A percentile compares a stretch with the other conserved stretches of the same genome.
These are phyloP conservation scores for Debaryomyces robertsiae DNA, from an alignment of 1,139 yeast species.

Conservation along the genomic window DNA sequence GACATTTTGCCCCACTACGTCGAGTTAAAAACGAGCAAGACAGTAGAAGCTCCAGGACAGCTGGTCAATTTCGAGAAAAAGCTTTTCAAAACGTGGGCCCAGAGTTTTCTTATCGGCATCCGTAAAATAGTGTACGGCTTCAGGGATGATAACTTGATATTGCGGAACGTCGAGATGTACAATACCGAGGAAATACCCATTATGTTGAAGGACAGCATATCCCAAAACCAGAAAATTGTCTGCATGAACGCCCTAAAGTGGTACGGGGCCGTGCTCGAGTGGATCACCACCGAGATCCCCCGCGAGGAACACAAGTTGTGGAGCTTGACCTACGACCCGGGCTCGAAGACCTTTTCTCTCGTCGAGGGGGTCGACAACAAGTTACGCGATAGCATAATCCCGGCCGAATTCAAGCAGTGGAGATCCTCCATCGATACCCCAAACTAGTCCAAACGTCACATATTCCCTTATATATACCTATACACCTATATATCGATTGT, in stretches of 20 bases:
- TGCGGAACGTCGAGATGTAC: slow-evolving; percentile 72
- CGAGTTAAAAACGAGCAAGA: slow-evolving; percentile 75
- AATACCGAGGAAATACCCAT: slow-evolving; percentile 79
- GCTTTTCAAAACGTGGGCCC: slow-evolving; percentile 86
- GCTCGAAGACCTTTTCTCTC: slow-evolving; percentile 32
- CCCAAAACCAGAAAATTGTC: slow-evolving; percentile 51
- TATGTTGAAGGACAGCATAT: slow-evolving; percentile 47
- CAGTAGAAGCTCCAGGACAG: slow-evolving; percentile 54
- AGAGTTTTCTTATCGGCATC: slow-evolving; percentile 84
- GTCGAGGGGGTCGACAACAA: slow-evolving; percentile 31
- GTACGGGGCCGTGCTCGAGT: slow-evolving; percentile 81
- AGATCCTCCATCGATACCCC: slow-evolving; percentile 29
- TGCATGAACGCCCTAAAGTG: slow-evolving; percentile 81
- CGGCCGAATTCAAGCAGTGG: slow-evolving; percentile 65
- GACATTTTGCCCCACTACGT: slow-evolving; percentile 72
- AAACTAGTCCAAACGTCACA: too few species aligned
- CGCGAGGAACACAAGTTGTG: slow-evolving; percentile 33
- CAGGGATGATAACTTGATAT: slow-evolving; percentile 67
- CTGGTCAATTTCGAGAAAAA: slow-evolving; percentile 69
- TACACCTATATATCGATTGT: too few species aligned
- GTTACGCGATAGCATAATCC: slow-evolving; percentile 43
- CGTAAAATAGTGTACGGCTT: slow-evolving; percentile 81
- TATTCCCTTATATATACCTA: too few species aligned
- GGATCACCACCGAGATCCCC: slow-evolving; percentile 65
- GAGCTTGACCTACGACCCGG: slow-evolving; percentile 38